Evolutionary conservation across 768 basidiomycete species (phyloP).

Genomic region (Favolaschia claudopus): DNA sequence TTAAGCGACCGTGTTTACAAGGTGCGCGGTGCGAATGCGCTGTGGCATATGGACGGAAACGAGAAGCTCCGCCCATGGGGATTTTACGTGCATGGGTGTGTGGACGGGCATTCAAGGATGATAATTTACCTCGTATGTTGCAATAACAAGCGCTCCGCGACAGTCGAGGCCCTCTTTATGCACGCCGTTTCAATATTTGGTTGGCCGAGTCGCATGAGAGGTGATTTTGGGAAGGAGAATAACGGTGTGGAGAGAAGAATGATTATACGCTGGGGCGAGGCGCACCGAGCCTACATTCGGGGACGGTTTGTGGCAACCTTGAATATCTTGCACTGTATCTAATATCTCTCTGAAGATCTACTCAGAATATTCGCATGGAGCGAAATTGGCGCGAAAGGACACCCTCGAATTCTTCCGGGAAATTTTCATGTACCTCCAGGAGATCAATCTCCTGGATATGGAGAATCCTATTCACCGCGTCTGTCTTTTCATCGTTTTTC

Average conservation of each 20-base stretch:
- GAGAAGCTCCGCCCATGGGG: conserved; percentile 46
- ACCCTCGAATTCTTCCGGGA: conserved; percentile 37
- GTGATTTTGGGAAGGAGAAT: conserved; percentile 10
- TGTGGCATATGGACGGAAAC: conserved; percentile 47
- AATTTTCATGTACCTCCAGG: conserved; percentile 38
- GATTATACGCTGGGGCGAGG: conserved; percentile 26
- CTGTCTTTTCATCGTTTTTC: conserved; percentile 35
- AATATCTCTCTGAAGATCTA: conserved; percentile 24
- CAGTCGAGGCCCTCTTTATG: conserved; percentile 31
- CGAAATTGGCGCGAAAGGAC: conserved; percentile 34
- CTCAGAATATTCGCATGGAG: conserved; percentile 39
- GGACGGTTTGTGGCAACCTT: conserved; percentile 16
- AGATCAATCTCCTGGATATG: conserved; percentile 34
- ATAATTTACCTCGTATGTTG: conserved; percentile 37
- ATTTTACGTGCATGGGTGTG: conserved; percentile 42
- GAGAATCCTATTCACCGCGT: conserved; percentile 23
- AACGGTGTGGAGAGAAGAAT: conserved; percentile 1
- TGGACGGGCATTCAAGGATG: conserved; percentile 48
- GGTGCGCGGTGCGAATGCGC: conserved; percentile 38
- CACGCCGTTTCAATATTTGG: conserved; percentile 32
- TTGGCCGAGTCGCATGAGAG: conserved; percentile 36
- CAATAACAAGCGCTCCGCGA: conserved; percentile 37
- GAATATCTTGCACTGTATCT: neutral
- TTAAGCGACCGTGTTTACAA: conserved; percentile 33
- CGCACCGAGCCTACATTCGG: neutral